These are phyloP conservation scores for Pigoraptor vietnamica DNA, from an alignment of 78 protist genomes.

Conservation along the genomic window DNA sequence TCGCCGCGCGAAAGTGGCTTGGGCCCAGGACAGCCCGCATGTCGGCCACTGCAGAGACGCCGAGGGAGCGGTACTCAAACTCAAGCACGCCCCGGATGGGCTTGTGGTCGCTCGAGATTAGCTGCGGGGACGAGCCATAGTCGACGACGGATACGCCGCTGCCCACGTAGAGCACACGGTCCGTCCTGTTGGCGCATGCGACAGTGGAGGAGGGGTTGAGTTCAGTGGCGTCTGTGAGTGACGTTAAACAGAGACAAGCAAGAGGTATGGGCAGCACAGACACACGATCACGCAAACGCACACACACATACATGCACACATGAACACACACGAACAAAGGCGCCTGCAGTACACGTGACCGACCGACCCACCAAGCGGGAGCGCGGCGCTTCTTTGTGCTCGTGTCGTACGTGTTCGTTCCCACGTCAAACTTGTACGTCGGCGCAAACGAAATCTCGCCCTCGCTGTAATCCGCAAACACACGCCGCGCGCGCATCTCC, in stretches of 20 bases:
- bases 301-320: neutral
- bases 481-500: neutral
- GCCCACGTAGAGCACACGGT: conserved; percentile 4
- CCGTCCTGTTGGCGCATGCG: conserved; percentile 36
- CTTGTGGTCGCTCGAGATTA: conserved; percentile 68
- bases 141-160: neutral
- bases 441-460: conserved; percentile 70
- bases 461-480: conserved; percentile 66
- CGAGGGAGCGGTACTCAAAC: neutral
- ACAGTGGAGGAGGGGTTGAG: conserved; percentile 1
- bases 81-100: conserved; percentile 27
- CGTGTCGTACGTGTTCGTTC: conserved; percentile 26
- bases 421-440: conserved; percentile 75
- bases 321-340: neutral
- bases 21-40: neutral
- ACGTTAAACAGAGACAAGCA: no score
- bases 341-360: no score
- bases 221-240: conserved; percentile 25
- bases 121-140: neutral
- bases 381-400: neutral
- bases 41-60: neutral
- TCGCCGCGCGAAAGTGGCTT: neutral
- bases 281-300: neutral
- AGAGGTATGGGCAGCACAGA: no score
- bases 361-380: neutral